A percentile compares a stretch with the other conserved stretches of the same genome.
These are phyloP conservation scores for Ephemerocybe angulata DNA, from an alignment of 768 basidiomycete species.

Conservation along the genomic window DNA sequence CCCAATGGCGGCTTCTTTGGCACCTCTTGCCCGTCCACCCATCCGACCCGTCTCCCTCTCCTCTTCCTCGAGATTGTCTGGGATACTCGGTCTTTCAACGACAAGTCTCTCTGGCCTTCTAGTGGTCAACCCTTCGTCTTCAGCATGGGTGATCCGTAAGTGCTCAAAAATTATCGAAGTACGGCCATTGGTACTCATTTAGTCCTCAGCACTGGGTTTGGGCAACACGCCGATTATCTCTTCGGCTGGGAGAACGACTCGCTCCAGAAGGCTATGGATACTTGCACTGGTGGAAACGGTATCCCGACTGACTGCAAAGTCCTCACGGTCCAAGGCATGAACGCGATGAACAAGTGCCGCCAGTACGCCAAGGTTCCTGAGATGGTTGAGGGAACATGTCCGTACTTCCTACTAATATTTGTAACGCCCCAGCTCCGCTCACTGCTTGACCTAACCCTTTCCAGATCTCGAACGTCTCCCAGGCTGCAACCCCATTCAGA, in stretches of 20 bases:
- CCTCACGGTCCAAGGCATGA: constrained; percentile 17
- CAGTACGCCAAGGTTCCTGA: constrained; percentile 15
- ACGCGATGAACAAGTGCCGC: constrained; percentile 19
- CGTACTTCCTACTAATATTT: constrained; percentile 1
- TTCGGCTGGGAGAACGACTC: constrained; percentile 22
- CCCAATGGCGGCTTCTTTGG: constrained; percentile 14
- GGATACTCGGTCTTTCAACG: constrained; percentile 17
- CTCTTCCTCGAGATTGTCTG: constrained; percentile 11
- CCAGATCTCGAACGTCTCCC: constrained; percentile 17
- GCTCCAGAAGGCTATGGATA: constrained; percentile 20
- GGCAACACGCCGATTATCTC: constrained; percentile 22
- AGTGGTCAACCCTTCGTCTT: constrained; percentile 19
- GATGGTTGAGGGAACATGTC: constrained; percentile 16
- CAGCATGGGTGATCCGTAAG: constrained; percentile 21
- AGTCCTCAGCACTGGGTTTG: constrained; percentile 16
- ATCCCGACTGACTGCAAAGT: constrained; percentile 15
- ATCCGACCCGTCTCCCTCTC: constrained; percentile 7
- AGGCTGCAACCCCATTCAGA: constrained; percentile 21
- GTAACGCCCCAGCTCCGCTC: neutral
- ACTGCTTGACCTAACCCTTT: neutral
- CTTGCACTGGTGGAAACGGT: constrained; percentile 17
- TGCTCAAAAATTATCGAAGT: neutral
- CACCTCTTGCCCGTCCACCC: constrained; percentile 5
- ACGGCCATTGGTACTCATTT: neutral
- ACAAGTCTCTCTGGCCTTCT: constrained; percentile 17